These are phyloP conservation scores for Gliomastix tumulicola DNA, from an alignment of 2,329 filamentous ascomycete species.

Conservation along the genomic window DNA sequence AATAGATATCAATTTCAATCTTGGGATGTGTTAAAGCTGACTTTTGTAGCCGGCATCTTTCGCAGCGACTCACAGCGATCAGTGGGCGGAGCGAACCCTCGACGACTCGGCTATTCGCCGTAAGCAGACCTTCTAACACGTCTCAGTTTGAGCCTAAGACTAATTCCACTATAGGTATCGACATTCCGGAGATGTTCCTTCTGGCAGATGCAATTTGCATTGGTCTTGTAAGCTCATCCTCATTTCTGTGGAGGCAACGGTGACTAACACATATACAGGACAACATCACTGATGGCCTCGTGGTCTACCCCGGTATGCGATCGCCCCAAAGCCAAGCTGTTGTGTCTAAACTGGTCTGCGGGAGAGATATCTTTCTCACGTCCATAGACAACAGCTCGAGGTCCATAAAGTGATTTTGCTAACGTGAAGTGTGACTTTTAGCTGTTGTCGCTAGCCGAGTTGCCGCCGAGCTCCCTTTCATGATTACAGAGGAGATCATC, in stretches of 20 bases:
- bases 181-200: conserved; percentile 61
- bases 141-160: no score
- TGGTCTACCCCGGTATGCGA: conserved; percentile 59
- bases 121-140: no score
- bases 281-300: conserved; percentile 61
- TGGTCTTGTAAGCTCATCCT: conserved; percentile 27
- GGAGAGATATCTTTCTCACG: no score
- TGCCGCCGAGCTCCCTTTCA: conserved; percentile 69
- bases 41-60: conserved; percentile 23
- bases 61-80: conserved; percentile 20
- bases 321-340: background rate
- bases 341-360: no score
- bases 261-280: conserved; percentile 25
- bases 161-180: no score
- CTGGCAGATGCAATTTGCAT: conserved; percentile 63
- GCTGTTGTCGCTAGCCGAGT: conserved; percentile 1
- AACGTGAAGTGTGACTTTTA: background rate
- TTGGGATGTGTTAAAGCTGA: background rate
- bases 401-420: no score
- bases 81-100: conserved; percentile 61
- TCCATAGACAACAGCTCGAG: no score
- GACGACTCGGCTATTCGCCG: conserved; percentile 69
- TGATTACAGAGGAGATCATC: conserved; percentile 63
- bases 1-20: background rate
- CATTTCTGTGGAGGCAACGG: background rate